Evolutionary conservation across 148 eudicot species (phyloP).

Genomic region (Silene conica): DNA sequence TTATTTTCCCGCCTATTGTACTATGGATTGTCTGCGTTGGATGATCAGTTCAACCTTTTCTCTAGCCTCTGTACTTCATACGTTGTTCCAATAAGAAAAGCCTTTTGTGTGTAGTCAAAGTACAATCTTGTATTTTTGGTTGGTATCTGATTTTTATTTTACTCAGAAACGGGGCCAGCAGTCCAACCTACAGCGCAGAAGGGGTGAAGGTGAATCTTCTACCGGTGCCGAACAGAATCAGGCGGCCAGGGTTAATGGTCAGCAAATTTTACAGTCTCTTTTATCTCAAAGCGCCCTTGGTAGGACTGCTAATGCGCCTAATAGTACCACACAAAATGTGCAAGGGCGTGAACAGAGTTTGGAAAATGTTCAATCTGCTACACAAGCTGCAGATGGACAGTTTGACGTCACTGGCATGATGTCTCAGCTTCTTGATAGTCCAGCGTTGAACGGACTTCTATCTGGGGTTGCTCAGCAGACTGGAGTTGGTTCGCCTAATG

Average conservation of each 20-base stretch:
- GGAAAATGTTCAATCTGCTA: constrained; percentile 22
- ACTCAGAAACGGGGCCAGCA: constrained; percentile 52
- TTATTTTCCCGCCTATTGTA: not conserved
- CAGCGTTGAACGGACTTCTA: constrained; percentile 68
- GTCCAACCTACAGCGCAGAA: constrained; percentile 32
- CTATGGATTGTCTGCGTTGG: not conserved
- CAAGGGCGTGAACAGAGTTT: constrained; percentile 27
- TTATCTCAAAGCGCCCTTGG: constrained; percentile 41
- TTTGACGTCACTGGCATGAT: constrained; percentile 52
- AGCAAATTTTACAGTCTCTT: constrained; percentile 64
- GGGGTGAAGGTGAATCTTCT: constrained; percentile 39
- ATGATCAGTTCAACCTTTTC: not conserved
- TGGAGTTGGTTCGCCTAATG: constrained; percentile 82
- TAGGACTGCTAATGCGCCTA: constrained; percentile 21
- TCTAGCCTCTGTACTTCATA: not conserved
- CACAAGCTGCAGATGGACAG: constrained; percentile 38
- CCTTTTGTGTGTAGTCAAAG: not conserved
- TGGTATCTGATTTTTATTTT: not conserved
- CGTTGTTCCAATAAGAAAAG: not conserved
- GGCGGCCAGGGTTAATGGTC: constrained; percentile 39
- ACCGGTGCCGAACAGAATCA: constrained; percentile 36
- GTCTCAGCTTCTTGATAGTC: constrained; percentile 71
- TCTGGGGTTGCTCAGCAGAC: constrained; percentile 83
- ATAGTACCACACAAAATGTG: constrained; percentile 25
- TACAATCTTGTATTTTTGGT: not conserved